These are phyloP conservation scores for Solanum medicagineum DNA, from an alignment of 257 asterid species.

Conservation along the genomic window DNA sequence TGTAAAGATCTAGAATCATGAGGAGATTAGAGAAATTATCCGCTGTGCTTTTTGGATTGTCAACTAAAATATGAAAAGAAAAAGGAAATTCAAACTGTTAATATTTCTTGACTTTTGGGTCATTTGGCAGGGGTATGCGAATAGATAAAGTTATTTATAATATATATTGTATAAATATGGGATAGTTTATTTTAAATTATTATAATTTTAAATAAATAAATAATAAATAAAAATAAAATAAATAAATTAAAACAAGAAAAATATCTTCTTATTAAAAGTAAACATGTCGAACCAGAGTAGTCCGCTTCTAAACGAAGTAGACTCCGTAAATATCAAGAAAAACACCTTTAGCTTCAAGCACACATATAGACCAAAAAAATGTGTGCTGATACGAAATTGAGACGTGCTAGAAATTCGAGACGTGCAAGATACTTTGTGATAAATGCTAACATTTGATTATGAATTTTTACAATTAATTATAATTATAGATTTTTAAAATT, in stretches of 20 bases:
- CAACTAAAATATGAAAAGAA: background rate
- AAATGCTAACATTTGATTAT: no score
- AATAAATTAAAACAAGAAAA: no score
- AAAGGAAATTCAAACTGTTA: background rate
- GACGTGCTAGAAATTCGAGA: background rate
- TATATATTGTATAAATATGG: no score
- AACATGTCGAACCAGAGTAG: no score
- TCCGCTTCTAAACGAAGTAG: background rate
- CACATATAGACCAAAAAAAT: background rate
- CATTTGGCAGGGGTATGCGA: fast-evolving
- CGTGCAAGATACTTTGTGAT: background rate
- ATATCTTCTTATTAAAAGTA: no score
- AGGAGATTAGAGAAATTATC: background rate
- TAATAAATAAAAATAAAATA: no score
- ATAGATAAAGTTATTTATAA: no score
- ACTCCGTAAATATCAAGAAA: no score
- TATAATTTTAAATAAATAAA: no score
- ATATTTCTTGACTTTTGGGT: background rate
- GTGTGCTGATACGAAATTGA: background rate
- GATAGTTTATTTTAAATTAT: no score
- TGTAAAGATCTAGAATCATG: background rate
- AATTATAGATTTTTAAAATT: no score
- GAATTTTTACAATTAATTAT: background rate
- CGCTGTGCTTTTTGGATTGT: background rate
- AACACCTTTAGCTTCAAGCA: background rate